These are phyloP conservation scores for Phytophthora kernoviae DNA, from an alignment of 352 stramenopile species.

Conservation along the genomic window DNA sequence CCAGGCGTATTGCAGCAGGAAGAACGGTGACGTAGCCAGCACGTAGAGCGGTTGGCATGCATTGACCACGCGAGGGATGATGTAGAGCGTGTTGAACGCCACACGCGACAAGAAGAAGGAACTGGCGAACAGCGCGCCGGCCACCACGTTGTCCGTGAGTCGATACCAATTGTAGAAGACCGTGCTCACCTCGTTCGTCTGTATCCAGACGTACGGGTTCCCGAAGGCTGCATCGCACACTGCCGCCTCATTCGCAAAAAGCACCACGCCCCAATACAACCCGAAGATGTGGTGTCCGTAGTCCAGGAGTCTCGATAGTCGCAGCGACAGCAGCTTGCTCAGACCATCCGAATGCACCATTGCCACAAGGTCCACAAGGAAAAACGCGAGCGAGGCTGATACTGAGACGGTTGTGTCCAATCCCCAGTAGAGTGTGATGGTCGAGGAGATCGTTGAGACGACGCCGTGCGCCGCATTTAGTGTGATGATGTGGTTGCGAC, in stretches of 20 bases:
- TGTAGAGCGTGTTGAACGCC: constrained; percentile 69
- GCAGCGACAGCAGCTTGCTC: constrained; percentile 35
- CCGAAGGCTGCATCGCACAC: constrained; percentile 56
- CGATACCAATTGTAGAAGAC: constrained; percentile 85
- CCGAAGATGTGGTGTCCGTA: constrained; percentile 74
- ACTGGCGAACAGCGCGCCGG: constrained; percentile 56
- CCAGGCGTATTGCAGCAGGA: constrained; percentile 76
- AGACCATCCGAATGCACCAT: constrained; percentile 66
- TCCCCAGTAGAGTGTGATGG: constrained; percentile 42
- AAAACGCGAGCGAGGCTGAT: constrained; percentile 66
- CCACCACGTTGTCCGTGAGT: constrained; percentile 60
- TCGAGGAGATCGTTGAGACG: constrained; percentile 58
- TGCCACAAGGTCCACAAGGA: constrained; percentile 68
- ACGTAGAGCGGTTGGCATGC: constrained; percentile 65
- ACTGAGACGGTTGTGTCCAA: constrained; percentile 65
- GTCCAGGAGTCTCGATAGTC: constrained; percentile 67
- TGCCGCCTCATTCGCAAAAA: constrained; percentile 63
- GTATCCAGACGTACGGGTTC: constrained; percentile 84
- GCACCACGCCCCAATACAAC: constrained; percentile 63
- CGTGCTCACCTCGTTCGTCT: constrained; percentile 84
- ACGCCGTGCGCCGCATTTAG: constrained; percentile 73
- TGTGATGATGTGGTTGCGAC: constrained; percentile 69
- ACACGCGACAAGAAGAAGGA: constrained; percentile 78
- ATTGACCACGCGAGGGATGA: constrained; percentile 50
- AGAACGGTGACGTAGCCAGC: constrained; percentile 62